These are phyloP conservation scores for Forsythia suspensa DNA, from an alignment of 257 asterid species.

Conservation along the genomic window DNA sequence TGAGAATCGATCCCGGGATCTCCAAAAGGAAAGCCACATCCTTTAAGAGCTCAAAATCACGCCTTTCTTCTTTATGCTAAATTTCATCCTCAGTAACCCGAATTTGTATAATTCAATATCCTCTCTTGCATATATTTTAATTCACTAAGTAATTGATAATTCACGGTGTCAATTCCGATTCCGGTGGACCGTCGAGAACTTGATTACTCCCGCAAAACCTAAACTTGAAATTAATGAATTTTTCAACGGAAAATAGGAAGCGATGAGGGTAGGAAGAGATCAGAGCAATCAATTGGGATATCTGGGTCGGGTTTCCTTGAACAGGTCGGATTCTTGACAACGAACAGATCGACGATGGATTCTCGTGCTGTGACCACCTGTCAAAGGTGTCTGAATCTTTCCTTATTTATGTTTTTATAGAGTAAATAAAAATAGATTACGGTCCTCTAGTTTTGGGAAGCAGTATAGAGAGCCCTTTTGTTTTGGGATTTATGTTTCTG, in stretches of 20 bases:
- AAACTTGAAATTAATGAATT: conserved; percentile 26
- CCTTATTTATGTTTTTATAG: not conserved
- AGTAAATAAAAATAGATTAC: not conserved
- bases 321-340: conserved; percentile 31
- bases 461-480: not conserved
- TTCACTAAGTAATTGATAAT: conserved; percentile 2
- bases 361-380: conserved; percentile 27
- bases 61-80: conserved; percentile 34
- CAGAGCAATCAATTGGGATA: conserved; percentile 5
- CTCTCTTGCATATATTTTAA: not conserved
- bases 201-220: conserved; percentile 2
- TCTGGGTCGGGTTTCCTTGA: conserved; percentile 27
- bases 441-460: not conserved
- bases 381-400: not conserved
- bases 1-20: conserved; percentile 90
- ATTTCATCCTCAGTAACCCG: conserved; percentile 35
- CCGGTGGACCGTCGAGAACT: not conserved
- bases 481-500: not conserved
- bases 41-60: conserved; percentile 53
- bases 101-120: conserved; percentile 15
- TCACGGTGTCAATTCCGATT: conserved; percentile 1
- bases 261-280: conserved; percentile 29
- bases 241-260: conserved; percentile 28
- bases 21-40: conserved; percentile 98
- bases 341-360: conserved; percentile 16